Base-by-base conservation (phyloP, 192 early-diverging fungal genomes). In the Coemansia sp. region DNA sequence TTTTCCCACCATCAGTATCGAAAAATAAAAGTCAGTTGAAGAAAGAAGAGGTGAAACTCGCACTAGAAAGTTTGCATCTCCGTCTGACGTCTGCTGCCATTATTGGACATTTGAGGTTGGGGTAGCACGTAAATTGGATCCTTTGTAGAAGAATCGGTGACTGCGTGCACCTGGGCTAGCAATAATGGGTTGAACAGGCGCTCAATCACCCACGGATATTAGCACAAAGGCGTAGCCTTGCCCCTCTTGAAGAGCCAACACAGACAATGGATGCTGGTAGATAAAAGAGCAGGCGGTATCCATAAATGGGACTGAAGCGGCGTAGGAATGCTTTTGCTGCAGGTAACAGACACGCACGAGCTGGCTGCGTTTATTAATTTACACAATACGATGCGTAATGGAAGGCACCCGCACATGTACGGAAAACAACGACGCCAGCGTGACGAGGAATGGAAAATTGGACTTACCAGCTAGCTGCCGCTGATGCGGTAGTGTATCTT, bases 361-460 rank as follows among this genome's bases (percentile, higher is more conserved):
- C 55, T 55, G 35, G 55, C 55, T 38, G 55, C 55, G 55, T 56
- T 56, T 56, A 56, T 56, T 56, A 56, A 56, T 56, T 56, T 29
- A n/a, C 29, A 56, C 55, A 56, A 56, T 56, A 54, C 19, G 55
- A 5, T 17, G 55, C 23, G 14, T 11, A 22, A 56, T 56, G 35
- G 4, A 29, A 56, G 14, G 55, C 24, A 21, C 21, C 21, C 21
- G 21, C 21, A 56, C 41, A 43, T 15, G 15, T 15, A 43, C 0
- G 41, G 41, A 43, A 11, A 43, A n/a, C 41, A 43, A 8, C 5
- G 29, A 32, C 29, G 29, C 29, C 5, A 32, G 29, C 29, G 29
- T 43, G 41, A 15, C 41, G 12, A 43, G 41, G 15, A 43, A n/a
- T n/a, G 41, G 41, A 43, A 38, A 43, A 32, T 32, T 32, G 29